A percentile compares a stretch with the other conserved stretches of the same genome.
These are phyloP conservation scores for Beauveria australis DNA, from an alignment of 2,329 filamentous ascomycete species.

Conservation along the genomic window DNA sequence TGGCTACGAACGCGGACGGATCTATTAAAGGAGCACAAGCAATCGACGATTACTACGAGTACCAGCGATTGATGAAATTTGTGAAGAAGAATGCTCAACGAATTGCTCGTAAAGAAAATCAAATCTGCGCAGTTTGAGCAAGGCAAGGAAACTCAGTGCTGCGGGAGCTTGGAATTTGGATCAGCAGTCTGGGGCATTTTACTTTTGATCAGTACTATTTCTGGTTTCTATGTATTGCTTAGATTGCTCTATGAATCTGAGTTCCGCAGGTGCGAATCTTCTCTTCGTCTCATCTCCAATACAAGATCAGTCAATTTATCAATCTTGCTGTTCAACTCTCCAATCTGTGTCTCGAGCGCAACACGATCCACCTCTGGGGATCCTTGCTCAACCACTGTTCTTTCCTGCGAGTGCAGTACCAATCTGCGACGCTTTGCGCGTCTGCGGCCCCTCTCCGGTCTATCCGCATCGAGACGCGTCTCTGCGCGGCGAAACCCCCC, in stretches of 20 bases:
- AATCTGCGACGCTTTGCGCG: neutral
- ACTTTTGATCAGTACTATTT: too few species aligned
- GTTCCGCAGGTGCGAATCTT: neutral
- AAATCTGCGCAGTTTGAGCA: too few species aligned
- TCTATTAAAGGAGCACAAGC: too few species aligned
- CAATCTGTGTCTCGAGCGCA: slow-evolving; percentile 42
- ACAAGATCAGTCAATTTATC: slow-evolving; percentile 48
- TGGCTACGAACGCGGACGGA: fast-evolving
- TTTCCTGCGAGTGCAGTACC: slow-evolving; percentile 12
- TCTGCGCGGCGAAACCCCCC: neutral
- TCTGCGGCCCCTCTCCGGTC: neutral
- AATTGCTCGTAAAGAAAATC: too few species aligned
- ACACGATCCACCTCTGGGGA: slow-evolving; percentile 20
- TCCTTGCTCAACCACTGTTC: slow-evolving; percentile 25
- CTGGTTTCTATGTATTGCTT: neutral
- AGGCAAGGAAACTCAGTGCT: too few species aligned
- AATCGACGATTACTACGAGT: too few species aligned
- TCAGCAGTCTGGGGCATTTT: too few species aligned
- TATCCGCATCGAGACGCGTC: neutral
- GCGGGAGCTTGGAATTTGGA: too few species aligned
- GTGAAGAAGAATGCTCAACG: too few species aligned
- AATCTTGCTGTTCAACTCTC: slow-evolving; percentile 49
- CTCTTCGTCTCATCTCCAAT: slow-evolving; percentile 36
- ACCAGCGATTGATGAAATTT: too few species aligned
- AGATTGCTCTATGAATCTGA: neutral